Base-by-base conservation (phyloP, 169 alveolate species). In the Theileria luwenshuni region DNA sequence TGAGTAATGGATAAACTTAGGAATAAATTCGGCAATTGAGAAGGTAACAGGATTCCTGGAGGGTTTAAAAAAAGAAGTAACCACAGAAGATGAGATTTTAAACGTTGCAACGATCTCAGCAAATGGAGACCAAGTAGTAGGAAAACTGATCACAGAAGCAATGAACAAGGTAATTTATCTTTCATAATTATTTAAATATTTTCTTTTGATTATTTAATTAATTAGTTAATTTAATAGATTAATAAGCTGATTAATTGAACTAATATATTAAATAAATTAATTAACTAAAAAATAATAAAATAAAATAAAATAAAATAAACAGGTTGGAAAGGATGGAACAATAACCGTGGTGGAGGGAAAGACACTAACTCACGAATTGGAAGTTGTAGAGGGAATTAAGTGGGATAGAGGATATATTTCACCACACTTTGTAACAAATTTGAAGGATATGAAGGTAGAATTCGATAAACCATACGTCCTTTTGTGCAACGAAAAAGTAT, bases 41-140 rank as follows among this genome's bases (percentile, higher is more conserved):
- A 74, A 80, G 61, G 89, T 85, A 28, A 70, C 87, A 23, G 83
- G 77, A 62, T 86, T 74, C 68, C 76, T 86, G 83, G 92, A 65
- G 73, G 85, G 90, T 42, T 84, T 85, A 45, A 85, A 84, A 69
- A 85, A 86, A 63, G 91, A 89, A 74, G 91, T 85, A 30, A 89
- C 93, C 28, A 86, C 92, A 64, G 85, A 81, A n/a, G 88, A 75
- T 30, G 93, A 74, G 69, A 93, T 94, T 69, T 69, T 88, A 30
- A 92, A 94, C 74, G 99, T 98, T 17, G 99, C 99, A 52, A 97
- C 99, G 51, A 97, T 98, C 59, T 95, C 99, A 58, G 99, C 99
- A 17, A 98, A 98, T 73, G 99, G 99, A 12, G 99, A 98, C 91
- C 76, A 86, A 38, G 92, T 88, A 48, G 95, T 98, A 49, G 99